phyloP scores from a whole-genome alignment of 2,329 filamentous ascomycete genomes.

The Plenodomus biglobosus region DNA sequence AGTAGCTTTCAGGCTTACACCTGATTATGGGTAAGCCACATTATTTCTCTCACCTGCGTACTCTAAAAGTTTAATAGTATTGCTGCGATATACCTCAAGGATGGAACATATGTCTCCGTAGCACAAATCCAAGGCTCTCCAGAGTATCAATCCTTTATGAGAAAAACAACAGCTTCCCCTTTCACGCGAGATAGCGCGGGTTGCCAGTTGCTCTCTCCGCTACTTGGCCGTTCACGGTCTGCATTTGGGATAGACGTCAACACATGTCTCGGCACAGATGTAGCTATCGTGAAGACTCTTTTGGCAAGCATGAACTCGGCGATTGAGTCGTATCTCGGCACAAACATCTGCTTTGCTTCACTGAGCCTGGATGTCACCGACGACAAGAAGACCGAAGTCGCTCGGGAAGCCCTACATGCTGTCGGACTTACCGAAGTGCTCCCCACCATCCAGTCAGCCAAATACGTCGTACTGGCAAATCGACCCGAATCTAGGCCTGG shows the following conservation, averaged over 20 bases:
- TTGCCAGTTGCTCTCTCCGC: conserved; percentile 7
- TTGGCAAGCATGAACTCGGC: conserved; percentile 9
- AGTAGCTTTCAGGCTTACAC: conserved; percentile 12
- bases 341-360: conserved; percentile 12
- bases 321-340: conserved; percentile 14
- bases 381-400: background rate
- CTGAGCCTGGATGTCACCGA: conserved; percentile 4
- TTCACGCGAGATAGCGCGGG: background rate
- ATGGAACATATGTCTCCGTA: conserved; percentile 10
- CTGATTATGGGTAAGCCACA: conserved; percentile 14
- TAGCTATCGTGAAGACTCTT: conserved; percentile 4
- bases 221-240: conserved; percentile 5
- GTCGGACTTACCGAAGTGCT: conserved; percentile 12
- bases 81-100: conserved; percentile 12
- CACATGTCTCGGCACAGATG: conserved; percentile 10
- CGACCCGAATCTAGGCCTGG: background rate
- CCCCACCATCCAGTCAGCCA: conserved; percentile 4
- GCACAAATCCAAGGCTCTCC: conserved; percentile 11
- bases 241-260: conserved; percentile 2
- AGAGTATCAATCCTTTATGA: conserved; percentile 16
- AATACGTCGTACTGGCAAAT: conserved; percentile 2
- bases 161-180: conserved; percentile 4
- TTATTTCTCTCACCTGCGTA: background rate
- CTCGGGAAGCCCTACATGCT: conserved; percentile 10
- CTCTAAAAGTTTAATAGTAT: conserved; percentile 2